Base-by-base conservation (phyloP, 257 asterid genomes). In the Solanum commersonii region DNA sequence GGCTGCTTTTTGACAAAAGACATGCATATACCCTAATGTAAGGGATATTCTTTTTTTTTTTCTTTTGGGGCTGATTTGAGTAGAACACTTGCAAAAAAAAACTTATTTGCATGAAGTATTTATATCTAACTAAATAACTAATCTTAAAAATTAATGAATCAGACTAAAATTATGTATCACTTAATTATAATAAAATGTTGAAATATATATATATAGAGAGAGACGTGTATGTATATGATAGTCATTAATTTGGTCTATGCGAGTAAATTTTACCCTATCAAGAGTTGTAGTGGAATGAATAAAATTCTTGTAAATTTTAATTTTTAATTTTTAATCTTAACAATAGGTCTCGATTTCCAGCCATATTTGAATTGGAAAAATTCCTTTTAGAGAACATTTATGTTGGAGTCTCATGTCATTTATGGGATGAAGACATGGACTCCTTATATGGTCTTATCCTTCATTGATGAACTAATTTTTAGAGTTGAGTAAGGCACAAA, bases 1-100 rank as follows among this genome's bases (percentile, higher is more conserved):
- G 79, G 46, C 91, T 82, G 84, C 89, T 84, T 87, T 90, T 91
- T 87, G 85, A 79, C 83, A 91, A 92, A 87, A 77, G 90, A 18
- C 44, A 72, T 72, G 27, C 44, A 92, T 91, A 23, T 87, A 83
- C 90, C 72, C 86, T 86, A 82, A 90, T 90, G n/a, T 25, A 38
- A 13, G 56, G 79, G 44, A 33, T 14, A 38, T 83, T 89, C 84
- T 92, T 83, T 70, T 85, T 74, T 90, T 2, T 46, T 88, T 92
- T 90, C 93, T 90, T 86, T 42, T 13, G 67, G 8, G 85, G n/a
- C 2, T 44, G 25, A 79, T 27, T 29, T 81, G 68, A 81, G 68
- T 81, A 81, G 12, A 82, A 49, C 20, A 27, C 25, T 71, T 33
- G 2, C 3, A 2, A 16, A 18, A 44, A 71, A 15, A 18, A 33